These are phyloP conservation scores for Hypoxylon fuscum DNA, from an alignment of 495 filamentous ascomycete genomes.

Conservation along the genomic window DNA sequence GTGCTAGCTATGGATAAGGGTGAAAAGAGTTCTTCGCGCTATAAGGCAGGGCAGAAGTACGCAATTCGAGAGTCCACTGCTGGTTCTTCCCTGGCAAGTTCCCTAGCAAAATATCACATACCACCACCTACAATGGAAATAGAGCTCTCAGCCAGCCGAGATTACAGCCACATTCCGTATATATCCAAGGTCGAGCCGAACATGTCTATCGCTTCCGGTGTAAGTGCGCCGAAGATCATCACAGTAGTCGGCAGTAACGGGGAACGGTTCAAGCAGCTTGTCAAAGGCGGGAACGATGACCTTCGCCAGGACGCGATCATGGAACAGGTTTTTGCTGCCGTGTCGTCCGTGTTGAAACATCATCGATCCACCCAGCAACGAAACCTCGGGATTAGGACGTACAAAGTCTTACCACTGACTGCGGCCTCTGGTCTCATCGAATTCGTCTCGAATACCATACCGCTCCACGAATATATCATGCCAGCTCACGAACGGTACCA, in stretches of 20 bases:
- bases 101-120: slow-evolving; percentile 66
- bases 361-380: slow-evolving; percentile 87
- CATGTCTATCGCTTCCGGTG: slow-evolving; percentile 86
- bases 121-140: slow-evolving; percentile 93
- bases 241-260: slow-evolving; percentile 81
- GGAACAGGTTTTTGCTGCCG: slow-evolving; percentile 99
- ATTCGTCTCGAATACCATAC: slow-evolving; percentile 91
- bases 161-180: slow-evolving; percentile 79
- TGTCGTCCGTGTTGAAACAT: slow-evolving; percentile 84
- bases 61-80: slow-evolving; percentile 65
- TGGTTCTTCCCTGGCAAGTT: slow-evolving; percentile 65
- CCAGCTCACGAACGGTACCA: slow-evolving; percentile 88
- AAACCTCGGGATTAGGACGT: slow-evolving; percentile 87
- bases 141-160: slow-evolving; percentile 71
- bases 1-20: slow-evolving; percentile 74
- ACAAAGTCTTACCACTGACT: slow-evolving; percentile 92
- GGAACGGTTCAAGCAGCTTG: slow-evolving; percentile 81
- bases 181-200: slow-evolving; percentile 72
- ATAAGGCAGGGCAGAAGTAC: slow-evolving; percentile 74
- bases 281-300: slow-evolving; percentile 95
- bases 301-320: slow-evolving; percentile 99
- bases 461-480: slow-evolving; percentile 88
- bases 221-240: slow-evolving; percentile 92
- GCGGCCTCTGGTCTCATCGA: slow-evolving; percentile 91
- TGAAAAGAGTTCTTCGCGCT: slow-evolving; percentile 54